phyloP scores from a whole-genome alignment of 306 rosid genomes.

The Fagus sylvatica region DNA sequence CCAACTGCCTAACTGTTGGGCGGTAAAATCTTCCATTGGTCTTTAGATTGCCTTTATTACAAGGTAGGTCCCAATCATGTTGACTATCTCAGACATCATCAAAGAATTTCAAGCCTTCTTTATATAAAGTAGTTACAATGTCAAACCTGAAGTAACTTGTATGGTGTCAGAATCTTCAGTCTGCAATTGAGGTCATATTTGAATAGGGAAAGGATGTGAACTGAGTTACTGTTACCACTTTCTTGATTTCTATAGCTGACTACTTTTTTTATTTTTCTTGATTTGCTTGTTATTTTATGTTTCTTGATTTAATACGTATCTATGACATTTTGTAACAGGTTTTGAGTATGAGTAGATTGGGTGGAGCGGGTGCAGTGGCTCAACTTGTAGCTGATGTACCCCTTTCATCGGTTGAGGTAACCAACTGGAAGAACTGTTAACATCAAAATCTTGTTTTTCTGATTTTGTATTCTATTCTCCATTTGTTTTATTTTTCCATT shows the following conservation, averaged over 20 bases:
- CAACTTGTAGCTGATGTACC: constrained; percentile 98
- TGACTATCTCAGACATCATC: constrained; percentile 24
- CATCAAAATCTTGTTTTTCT: neutral
- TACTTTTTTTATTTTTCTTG: neutral
- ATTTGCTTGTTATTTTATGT: neutral
- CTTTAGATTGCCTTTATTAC: constrained; percentile 11
- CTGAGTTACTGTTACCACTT: neutral
- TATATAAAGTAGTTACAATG: constrained; percentile 26
- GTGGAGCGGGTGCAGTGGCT: constrained; percentile 98
- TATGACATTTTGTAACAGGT: constrained; percentile 52
- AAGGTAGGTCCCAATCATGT: constrained; percentile 30
- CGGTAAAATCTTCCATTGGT: constrained; percentile 9
- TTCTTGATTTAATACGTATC: neutral
- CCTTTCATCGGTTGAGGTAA: constrained; percentile 63
- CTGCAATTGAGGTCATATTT: constrained; percentile 19
- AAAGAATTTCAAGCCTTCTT: constrained; percentile 14
- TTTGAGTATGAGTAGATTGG: constrained; percentile 94
- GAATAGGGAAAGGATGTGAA: constrained; percentile 9
- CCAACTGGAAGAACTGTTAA: neutral
- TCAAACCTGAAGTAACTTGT: constrained; percentile 32
- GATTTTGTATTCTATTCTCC: neutral
- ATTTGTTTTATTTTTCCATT: neutral
- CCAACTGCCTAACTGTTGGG: constrained; percentile 22
- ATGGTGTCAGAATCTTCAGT: constrained; percentile 19
- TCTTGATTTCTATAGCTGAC: constrained; percentile 8